Conservation (phyloP, 2,329 filamentous ascomycete species). For the Colletotrichum eremochloae region DNA sequence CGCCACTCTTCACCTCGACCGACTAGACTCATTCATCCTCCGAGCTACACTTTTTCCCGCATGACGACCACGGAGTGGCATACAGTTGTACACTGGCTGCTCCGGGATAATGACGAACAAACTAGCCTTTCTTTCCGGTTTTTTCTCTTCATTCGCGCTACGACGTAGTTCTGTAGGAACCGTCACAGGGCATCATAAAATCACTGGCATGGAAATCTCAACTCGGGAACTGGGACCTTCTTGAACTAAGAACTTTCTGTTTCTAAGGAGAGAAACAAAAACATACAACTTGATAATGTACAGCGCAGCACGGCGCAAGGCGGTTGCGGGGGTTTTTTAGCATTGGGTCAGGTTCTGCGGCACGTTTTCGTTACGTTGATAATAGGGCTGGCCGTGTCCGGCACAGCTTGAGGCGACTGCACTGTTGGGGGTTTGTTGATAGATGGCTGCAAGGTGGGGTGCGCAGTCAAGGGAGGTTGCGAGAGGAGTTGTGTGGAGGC, state of each 20-base stretch:
- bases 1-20: conserved; percentile 34
- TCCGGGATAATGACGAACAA: conserved; percentile 42
- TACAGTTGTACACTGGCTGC: conserved; percentile 38
- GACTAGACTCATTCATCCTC: conserved; percentile 31
- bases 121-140: conserved; percentile 47
- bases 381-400: conserved; percentile 40
- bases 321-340: conserved; percentile 52
- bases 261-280: conserved; percentile 41
- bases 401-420: conserved; percentile 38
- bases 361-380: conserved; percentile 43
- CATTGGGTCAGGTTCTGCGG: conserved; percentile 53
- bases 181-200: conserved; percentile 38
- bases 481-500: conserved; percentile 40
- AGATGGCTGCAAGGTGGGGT: not conserved
- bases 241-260: conserved; percentile 33
- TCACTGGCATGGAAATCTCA: conserved; percentile 44
- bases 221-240: conserved; percentile 40
- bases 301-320: conserved; percentile 56
- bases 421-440: conserved; percentile 23
- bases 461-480: conserved; percentile 17
- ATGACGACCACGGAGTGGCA: conserved; percentile 40
- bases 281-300: conserved; percentile 50
- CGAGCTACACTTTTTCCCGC: conserved; percentile 40
- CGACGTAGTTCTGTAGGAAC: conserved; percentile 32
- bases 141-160: conserved; percentile 46